phyloP scores from a whole-genome alignment of 2,329 filamentous ascomycete species.

The Fusarium newnesense region DNA sequence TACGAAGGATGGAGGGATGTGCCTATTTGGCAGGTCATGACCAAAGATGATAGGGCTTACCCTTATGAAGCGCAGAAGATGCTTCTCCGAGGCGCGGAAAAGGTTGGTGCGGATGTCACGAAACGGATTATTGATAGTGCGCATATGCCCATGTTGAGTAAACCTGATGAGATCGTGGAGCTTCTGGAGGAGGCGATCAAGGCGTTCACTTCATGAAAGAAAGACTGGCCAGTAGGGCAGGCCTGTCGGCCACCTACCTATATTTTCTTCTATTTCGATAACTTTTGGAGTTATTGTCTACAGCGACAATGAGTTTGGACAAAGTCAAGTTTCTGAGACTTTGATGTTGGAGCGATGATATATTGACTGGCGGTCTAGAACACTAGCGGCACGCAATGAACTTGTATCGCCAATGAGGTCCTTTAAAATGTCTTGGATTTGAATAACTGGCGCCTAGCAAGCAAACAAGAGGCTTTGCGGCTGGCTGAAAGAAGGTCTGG shows the following conservation, averaged over 20 bases:
- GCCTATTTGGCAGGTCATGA: constrained; percentile 58
- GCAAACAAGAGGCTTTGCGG: no score
- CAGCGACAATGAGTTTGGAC: not conserved
- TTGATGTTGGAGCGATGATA: not conserved
- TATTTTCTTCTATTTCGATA: no score
- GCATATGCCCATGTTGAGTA: constrained; percentile 62
- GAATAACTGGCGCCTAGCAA: no score
- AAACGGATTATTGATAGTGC: constrained; percentile 55
- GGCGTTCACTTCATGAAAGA: constrained; percentile 14
- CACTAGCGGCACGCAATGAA: not conserved
- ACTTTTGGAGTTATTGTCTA: no score
- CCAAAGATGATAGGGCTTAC: constrained; percentile 53
- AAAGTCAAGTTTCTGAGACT: not conserved
- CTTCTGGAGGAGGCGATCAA: constrained; percentile 48
- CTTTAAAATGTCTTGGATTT: not conserved
- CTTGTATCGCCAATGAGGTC: not conserved
- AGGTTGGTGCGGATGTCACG: constrained; percentile 49
- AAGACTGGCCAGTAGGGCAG: not conserved
- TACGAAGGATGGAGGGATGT: constrained; percentile 61
- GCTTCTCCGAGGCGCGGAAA: constrained; percentile 52
- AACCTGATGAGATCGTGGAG: constrained; percentile 51
- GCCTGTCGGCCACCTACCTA: not conserved
- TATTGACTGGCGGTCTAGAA: not conserved
- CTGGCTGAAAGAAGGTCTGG: no score
- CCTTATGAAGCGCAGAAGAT: constrained; percentile 54